These are phyloP conservation scores for Protomyces macrosporus DNA, from an alignment of 1,139 yeast species.

Conservation along the genomic window DNA sequence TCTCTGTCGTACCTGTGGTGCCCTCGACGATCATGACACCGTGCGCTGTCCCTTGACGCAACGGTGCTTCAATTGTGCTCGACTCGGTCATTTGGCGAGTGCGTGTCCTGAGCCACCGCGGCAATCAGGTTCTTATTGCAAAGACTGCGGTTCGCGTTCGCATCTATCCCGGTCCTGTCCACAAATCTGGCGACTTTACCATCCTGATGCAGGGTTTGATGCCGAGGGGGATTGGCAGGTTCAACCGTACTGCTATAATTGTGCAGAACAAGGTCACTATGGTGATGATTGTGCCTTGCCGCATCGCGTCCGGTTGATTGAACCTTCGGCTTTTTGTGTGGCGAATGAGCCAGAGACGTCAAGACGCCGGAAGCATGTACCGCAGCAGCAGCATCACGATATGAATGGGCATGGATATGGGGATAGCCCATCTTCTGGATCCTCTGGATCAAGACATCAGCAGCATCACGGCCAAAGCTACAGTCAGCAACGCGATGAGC, in stretches of 20 bases:
- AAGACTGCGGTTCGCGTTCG: constrained; percentile 19
- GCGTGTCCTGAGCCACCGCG: constrained; percentile 27
- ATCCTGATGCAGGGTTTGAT: constrained; percentile 5
- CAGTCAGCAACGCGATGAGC: neutral
- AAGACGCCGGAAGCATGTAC: neutral
- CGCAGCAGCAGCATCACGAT: neutral
- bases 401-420: constrained; percentile 10
- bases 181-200: constrained; percentile 27
- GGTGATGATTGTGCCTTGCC: constrained; percentile 28
- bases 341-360: constrained; percentile 26
- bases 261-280: constrained; percentile 27
- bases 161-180: constrained; percentile 27
- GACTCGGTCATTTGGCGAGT: constrained; percentile 24
- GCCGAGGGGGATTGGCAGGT: constrained; percentile 11
- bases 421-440: constrained; percentile 24
- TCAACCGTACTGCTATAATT: constrained; percentile 26
- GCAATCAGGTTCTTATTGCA: constrained; percentile 19
- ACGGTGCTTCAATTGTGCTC: constrained; percentile 26
- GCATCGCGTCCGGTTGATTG: constrained; percentile 18
- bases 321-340: constrained; percentile 27
- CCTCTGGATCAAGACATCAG: neutral
- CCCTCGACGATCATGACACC: constrained; percentile 26
- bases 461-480: neutral
- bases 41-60: constrained; percentile 26
- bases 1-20: constrained; percentile 28